phyloP scores from a whole-genome alignment of 306 rosid species.

The Ormosia emarginata region DNA sequence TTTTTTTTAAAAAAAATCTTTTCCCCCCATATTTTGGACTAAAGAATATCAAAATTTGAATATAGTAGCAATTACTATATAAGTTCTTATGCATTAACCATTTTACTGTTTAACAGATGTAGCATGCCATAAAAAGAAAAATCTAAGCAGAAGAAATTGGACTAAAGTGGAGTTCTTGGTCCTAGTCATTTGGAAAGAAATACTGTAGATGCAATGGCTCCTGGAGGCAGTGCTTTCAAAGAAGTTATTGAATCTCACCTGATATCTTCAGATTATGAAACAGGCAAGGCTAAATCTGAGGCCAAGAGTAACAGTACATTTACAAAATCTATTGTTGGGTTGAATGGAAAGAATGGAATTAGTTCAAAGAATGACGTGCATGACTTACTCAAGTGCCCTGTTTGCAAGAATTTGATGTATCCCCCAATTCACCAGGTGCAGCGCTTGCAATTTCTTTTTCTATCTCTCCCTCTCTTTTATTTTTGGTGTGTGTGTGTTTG shows the following conservation, averaged over 20 bases:
- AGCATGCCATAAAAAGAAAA: constrained; percentile 15
- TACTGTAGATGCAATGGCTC: constrained; percentile 56
- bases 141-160: constrained; percentile 24
- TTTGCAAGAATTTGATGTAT: constrained; percentile 82
- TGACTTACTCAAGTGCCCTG: constrained; percentile 86
- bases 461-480: background rate
- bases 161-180: constrained; percentile 9
- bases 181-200: constrained; percentile 17
- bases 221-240: constrained; percentile 62
- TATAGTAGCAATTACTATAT: background rate
- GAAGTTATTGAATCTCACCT: constrained; percentile 59
- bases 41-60: constrained; percentile 1
- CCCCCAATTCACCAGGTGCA: constrained; percentile 94
- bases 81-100: constrained; percentile 4
- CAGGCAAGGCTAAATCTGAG: constrained; percentile 52
- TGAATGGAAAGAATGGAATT: constrained; percentile 51
- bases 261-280: constrained; percentile 54
- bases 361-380: constrained; percentile 75
- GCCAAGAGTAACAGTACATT: constrained; percentile 38
- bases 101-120: constrained; percentile 32
- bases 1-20: background rate
- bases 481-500: background rate
- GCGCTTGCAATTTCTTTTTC: constrained; percentile 7
- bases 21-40: background rate
- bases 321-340: constrained; percentile 40